phyloP scores from a whole-genome alignment of 805 yeast species.

The Saccharomycopsis sp. region DNA sequence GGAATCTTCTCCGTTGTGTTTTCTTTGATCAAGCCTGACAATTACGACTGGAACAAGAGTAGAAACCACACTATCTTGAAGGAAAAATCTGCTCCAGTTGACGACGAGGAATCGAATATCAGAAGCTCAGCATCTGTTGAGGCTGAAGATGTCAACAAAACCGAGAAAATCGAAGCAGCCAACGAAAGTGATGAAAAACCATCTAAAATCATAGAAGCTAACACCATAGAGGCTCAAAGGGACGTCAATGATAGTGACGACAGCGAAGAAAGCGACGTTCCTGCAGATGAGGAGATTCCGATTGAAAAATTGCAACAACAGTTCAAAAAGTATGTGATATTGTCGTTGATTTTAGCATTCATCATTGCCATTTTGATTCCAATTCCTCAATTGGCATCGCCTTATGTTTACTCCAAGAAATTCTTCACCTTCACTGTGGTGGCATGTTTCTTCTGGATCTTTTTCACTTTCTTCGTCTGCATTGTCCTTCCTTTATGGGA shows the following conservation, averaged over 20 bases:
- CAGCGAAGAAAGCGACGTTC: slow-evolving; percentile 22
- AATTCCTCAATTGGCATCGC: slow-evolving; percentile 30
- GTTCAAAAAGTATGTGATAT: slow-evolving; percentile 28
- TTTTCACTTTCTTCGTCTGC: slow-evolving; percentile 29
- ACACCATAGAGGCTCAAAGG: neutral
- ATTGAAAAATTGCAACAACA: slow-evolving; percentile 27
- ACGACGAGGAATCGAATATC: slow-evolving; percentile 1
- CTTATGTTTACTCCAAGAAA: slow-evolving; percentile 30
- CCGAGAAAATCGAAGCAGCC: neutral
- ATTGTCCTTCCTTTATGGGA: slow-evolving; percentile 30
- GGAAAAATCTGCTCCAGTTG: slow-evolving; percentile 11
- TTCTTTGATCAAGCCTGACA: slow-evolving; percentile 34
- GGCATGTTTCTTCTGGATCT: slow-evolving; percentile 31
- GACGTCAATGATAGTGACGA: slow-evolving; percentile 3
- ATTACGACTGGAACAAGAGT: slow-evolving; percentile 33
- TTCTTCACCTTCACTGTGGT: slow-evolving; percentile 30
- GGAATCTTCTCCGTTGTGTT: slow-evolving; percentile 30
- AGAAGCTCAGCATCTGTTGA: neutral
- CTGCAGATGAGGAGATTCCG: slow-evolving; percentile 26
- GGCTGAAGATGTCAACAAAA: neutral
- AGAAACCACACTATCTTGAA: slow-evolving; percentile 31
- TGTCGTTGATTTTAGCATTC: slow-evolving; percentile 24
- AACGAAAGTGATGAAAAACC: neutral
- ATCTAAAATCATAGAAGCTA: neutral
- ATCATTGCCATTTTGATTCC: slow-evolving; percentile 31